Evolutionary conservation across 768 basidiomycete species (phyloP).

Genomic region (Favolaschia claudopus): DNA sequence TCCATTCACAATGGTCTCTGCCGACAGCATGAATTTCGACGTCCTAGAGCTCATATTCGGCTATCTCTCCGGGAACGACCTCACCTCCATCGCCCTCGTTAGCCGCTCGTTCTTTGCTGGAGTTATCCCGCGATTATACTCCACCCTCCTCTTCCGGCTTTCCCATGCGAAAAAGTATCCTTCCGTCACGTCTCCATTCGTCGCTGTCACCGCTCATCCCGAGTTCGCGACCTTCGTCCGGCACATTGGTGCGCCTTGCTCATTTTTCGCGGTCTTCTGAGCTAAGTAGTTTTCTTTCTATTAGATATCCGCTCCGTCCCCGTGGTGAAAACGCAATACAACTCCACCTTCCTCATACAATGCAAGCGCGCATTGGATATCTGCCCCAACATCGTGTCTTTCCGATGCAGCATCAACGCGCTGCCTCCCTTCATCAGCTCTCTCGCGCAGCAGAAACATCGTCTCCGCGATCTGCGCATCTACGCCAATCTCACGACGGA

Average conservation of each 20-base stretch:
- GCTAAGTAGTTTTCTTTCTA: not conserved
- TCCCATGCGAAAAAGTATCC: slow-evolving; percentile 67
- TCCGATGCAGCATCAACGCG: slow-evolving; percentile 60
- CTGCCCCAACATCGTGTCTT: slow-evolving; percentile 61
- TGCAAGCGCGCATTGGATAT: slow-evolving; percentile 55
- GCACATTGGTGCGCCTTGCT: slow-evolving; percentile 55
- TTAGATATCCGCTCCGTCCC: slow-evolving; percentile 63
- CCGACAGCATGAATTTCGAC: slow-evolving; percentile 74
- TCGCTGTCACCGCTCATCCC: slow-evolving; percentile 59
- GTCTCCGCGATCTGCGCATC: slow-evolving; percentile 57
- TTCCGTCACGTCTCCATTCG: slow-evolving; percentile 66
- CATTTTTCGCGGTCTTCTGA: not conserved
- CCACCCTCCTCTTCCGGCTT: slow-evolving; percentile 59
- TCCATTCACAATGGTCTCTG: slow-evolving; percentile 60
- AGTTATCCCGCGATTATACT: slow-evolving; percentile 69
- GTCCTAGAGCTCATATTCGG: slow-evolving; percentile 75
- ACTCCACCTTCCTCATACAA: slow-evolving; percentile 61
- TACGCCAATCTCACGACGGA: slow-evolving; percentile 58
- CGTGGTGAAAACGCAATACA: slow-evolving; percentile 39
- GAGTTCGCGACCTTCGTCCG: slow-evolving; percentile 65
- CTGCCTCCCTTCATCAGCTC: slow-evolving; percentile 58
- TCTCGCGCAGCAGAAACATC: slow-evolving; percentile 51
- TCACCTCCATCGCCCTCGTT: slow-evolving; percentile 68
- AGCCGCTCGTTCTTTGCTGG: slow-evolving; percentile 71
- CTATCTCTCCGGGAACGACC: slow-evolving; percentile 60